Conservation (phyloP, 805 yeast species). For the Sugiyamaella marilandica region DNA sequence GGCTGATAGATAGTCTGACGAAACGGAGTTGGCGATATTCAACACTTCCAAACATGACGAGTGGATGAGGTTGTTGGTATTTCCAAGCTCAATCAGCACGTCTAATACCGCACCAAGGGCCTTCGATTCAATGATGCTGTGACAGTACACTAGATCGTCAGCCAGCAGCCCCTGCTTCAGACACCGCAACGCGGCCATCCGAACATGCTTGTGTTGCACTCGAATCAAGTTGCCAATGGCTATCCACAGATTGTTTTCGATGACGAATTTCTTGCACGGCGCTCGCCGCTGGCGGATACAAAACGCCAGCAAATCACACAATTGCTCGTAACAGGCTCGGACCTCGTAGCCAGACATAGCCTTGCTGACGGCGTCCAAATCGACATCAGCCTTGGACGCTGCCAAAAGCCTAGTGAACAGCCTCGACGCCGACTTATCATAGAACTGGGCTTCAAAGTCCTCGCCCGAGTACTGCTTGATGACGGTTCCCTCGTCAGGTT, state of each 20-base stretch:
- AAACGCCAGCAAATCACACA: slow-evolving; percentile 68
- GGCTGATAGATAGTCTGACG: not conserved
- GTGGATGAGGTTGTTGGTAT: slow-evolving; percentile 58
- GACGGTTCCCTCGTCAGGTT: slow-evolving; percentile 2
- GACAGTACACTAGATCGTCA: slow-evolving; percentile 58
- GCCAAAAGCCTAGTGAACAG: slow-evolving; percentile 47
- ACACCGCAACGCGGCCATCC: slow-evolving; percentile 66
- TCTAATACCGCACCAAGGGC: slow-evolving; percentile 47
- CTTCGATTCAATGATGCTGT: slow-evolving; percentile 52
- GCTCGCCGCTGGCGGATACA: slow-evolving; percentile 63
- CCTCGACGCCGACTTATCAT: slow-evolving; percentile 54
- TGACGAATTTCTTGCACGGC: slow-evolving; percentile 54
- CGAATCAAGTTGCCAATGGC: slow-evolving; percentile 51
- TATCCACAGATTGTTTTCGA: slow-evolving; percentile 52
- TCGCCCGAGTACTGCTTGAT: slow-evolving; percentile 6
- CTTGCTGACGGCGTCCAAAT: not conserved
- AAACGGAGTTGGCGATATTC: slow-evolving; percentile 4
- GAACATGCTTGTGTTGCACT: slow-evolving; percentile 46
- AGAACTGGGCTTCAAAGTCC: slow-evolving; percentile 54
- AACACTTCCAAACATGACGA: slow-evolving; percentile 69
- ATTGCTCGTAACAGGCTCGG: slow-evolving; percentile 43
- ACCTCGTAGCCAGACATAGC: slow-evolving; percentile 6
- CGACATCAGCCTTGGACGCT: slow-evolving; percentile 1
- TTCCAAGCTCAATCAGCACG: slow-evolving; percentile 45
- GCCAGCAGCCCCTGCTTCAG: slow-evolving; percentile 55